Conservation (phyloP, 192 early-diverging fungal genomes). For the Kappamyces sp. region DNA sequence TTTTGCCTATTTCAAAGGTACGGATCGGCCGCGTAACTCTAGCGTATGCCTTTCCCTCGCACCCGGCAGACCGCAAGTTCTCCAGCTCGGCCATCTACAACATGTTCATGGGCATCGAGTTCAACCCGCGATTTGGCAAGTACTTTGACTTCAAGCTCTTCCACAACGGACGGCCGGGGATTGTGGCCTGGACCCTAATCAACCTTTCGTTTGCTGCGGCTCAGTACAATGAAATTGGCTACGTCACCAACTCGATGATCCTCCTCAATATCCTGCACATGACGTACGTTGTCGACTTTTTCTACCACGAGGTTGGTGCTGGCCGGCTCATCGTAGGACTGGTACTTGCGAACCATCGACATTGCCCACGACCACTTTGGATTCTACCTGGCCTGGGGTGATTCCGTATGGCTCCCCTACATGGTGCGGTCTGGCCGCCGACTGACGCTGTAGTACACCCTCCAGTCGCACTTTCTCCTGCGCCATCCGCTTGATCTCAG, state of each 20-base stretch:
- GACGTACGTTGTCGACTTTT: slow-evolving; percentile 74
- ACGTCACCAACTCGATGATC: slow-evolving; percentile 76
- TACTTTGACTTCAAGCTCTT: slow-evolving; percentile 77
- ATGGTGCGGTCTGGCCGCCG: slow-evolving; percentile 37
- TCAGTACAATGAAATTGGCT: slow-evolving; percentile 66
- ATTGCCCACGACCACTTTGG: slow-evolving; percentile 84
- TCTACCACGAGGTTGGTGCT: slow-evolving; percentile 52
- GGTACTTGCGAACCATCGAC: slow-evolving; percentile 80
- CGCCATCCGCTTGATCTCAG: slow-evolving; percentile 66
- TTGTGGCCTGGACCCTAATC: slow-evolving; percentile 81
- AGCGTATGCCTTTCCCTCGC: slow-evolving; percentile 63
- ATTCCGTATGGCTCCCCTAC: slow-evolving; percentile 72
- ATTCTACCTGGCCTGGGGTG: slow-evolving; percentile 79
- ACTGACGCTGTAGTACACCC: slow-evolving; percentile 51
- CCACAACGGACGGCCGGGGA: slow-evolving; percentile 77
- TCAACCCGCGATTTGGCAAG: slow-evolving; percentile 72
- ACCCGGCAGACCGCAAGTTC: slow-evolving; percentile 72
- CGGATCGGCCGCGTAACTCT: too few species aligned
- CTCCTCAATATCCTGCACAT: slow-evolving; percentile 67
- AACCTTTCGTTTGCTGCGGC: slow-evolving; percentile 70
- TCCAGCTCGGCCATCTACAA: slow-evolving; percentile 68
- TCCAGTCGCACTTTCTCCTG: slow-evolving; percentile 73
- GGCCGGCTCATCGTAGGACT: slow-evolving; percentile 34
- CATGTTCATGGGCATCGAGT: slow-evolving; percentile 75
- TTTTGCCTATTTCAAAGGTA: slow-evolving; percentile 58